Base-by-base conservation (phyloP, 345 rosid genomes). In the Salix brachista region DNA sequence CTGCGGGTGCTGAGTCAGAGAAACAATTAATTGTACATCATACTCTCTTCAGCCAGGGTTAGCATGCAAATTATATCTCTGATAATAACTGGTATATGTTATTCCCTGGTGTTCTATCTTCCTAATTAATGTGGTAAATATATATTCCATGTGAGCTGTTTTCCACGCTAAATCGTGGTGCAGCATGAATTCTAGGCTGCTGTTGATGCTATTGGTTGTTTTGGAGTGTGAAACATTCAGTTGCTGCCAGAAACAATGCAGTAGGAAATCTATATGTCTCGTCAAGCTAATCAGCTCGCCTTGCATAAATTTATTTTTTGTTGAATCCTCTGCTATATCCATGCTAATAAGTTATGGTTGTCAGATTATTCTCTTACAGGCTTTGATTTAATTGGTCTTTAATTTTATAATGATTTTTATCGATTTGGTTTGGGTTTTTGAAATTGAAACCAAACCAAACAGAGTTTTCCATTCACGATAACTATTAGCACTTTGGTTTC, bases 1-100 rank as follows among this genome's bases (percentile, higher is more conserved):
- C 77, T 96, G 84, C 91, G 99, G 79, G 77, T 96, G 70, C 82
- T 93, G 81, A 90, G 89, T 83, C 84, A 88, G 60, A 80, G 85
- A 48, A 88, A 93, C 75, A 84, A 85, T 69, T 96, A 85, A 79
- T 17, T 81, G 77, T 70, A 75, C 54, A 74, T 77, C 52, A 64
- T 18, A 54, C 70, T 62, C 44, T 6, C 30, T 32, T 17, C 30
- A 65, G 69, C 18, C n/a, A 30, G 65, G 30, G 4, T 36, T 50
- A 62, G n/a, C 46, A 34, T 50, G 73, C 48, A 44, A 34, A 8
- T 58, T 72, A 42, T 11, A 26, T 37, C 28, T 21, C 14, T n/a
- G 8, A 21, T 54, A 39, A 67, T 66, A 44, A 46, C 61, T 50
- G 50, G 46, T 34, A 34, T 34, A 5, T 34, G 6, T 34, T 5